Percentiles rank a stretch among this genome's conserved stretches.
Evolutionary conservation across 2,329 filamentous ascomycete species (phyloP).

Genomic region (Nigrograna mackinnonii): DNA sequence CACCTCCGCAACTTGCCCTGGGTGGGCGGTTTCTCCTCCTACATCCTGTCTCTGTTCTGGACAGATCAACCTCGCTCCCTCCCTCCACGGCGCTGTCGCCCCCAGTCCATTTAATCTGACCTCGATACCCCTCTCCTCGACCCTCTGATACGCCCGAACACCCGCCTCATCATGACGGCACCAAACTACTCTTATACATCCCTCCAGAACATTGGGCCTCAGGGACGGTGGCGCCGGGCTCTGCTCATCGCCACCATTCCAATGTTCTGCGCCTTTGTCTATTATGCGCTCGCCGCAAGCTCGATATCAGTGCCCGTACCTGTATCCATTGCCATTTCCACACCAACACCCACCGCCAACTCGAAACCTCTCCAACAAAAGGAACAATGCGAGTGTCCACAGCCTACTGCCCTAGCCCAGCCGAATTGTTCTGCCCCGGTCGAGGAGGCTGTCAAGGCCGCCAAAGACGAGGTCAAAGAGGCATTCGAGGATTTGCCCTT

Average conservation of each 20-base stretch:
- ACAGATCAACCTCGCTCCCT: too few species aligned
- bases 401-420: neutral
- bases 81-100: too few species aligned
- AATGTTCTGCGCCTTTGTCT: slow-evolving; percentile 30
- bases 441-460: neutral
- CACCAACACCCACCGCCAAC: neutral
- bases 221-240: slow-evolving; percentile 38
- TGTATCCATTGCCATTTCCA: neutral
- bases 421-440: neutral
- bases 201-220: slow-evolving; percentile 35
- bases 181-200: slow-evolving; percentile 33
- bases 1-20: too few species aligned
- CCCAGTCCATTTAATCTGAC: too few species aligned
- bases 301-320: neutral
- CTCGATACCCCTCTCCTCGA: neutral
- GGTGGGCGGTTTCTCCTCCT: too few species aligned
- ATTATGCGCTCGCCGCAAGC: slow-evolving; percentile 19
- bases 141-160: neutral
- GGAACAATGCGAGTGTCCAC: too few species aligned
- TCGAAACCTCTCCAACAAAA: slow-evolving; percentile 1
- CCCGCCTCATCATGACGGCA: slow-evolving; percentile 15
- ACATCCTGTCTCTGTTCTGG: too few species aligned
- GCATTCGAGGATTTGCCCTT: slow-evolving; percentile 30
- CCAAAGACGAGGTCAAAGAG: neutral
- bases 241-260: slow-evolving; percentile 34